phyloP scores from a whole-genome alignment of 768 basidiomycete species.

The Crepidotus variabilis region DNA sequence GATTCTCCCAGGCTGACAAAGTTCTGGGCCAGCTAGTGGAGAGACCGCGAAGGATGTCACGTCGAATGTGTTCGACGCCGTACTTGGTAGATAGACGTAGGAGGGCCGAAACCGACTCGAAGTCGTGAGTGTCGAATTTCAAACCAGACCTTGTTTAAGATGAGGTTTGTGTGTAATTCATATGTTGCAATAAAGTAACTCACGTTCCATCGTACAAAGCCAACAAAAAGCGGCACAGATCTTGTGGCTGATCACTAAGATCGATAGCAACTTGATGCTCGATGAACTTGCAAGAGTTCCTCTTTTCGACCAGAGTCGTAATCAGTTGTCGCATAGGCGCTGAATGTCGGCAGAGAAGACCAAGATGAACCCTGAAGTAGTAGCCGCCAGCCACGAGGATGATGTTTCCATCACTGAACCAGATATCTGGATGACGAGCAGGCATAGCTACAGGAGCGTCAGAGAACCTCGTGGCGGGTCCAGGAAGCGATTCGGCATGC shows the following conservation, averaged over 20 bases:
- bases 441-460: constrained; percentile 13
- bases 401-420: constrained; percentile 68
- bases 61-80: constrained; percentile 52
- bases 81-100: constrained; percentile 66
- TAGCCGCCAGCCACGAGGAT: constrained; percentile 42
- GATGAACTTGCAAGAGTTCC: constrained; percentile 23
- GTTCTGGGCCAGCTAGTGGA: constrained; percentile 54
- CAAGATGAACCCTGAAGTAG: constrained; percentile 70
- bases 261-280: constrained; percentile 57
- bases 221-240: constrained; percentile 54
- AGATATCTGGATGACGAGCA: constrained; percentile 48
- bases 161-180: not conserved
- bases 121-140: constrained; percentile 45
- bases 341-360: constrained; percentile 65
- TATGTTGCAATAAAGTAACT: constrained; percentile 17
- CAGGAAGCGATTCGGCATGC: not conserved
- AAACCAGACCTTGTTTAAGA: constrained; percentile 33
- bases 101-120: constrained; percentile 49
- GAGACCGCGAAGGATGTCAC: constrained; percentile 52
- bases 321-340: constrained; percentile 40
- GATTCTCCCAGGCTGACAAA: constrained; percentile 62
- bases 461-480: constrained; percentile 1
- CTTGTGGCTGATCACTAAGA: constrained; percentile 52
- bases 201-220: constrained; percentile 73
- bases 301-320: constrained; percentile 21